phyloP scores from a whole-genome alignment of 805 yeast genomes.

The Wickerhamiella lipophila region DNA sequence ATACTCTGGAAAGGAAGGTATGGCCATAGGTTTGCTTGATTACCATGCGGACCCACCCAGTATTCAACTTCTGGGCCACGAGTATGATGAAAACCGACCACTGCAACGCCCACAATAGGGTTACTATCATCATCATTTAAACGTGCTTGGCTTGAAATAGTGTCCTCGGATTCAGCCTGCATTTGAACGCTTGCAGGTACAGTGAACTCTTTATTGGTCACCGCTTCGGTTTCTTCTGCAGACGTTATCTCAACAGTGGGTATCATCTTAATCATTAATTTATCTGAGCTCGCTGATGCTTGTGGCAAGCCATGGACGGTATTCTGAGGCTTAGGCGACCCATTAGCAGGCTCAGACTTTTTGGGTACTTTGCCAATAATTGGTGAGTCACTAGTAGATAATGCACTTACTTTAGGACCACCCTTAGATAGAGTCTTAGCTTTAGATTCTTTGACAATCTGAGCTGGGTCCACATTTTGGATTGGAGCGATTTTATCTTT shows the following conservation, averaged over 20 bases:
- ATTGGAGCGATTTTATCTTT: not conserved
- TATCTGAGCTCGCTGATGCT: not conserved
- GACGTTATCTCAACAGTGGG: not conserved
- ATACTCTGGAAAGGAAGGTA: constrained; percentile 85
- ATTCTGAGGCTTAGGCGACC: too few species aligned
- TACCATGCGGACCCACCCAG: constrained; percentile 49
- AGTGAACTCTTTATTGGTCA: too few species aligned
- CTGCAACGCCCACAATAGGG: constrained; percentile 66
- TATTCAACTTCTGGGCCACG: constrained; percentile 94
- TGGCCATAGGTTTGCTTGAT: constrained; percentile 52
- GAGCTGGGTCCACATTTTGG: not conserved
- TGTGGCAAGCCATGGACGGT: too few species aligned
- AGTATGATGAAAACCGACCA: constrained; percentile 84
- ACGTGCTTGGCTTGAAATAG: too few species aligned
- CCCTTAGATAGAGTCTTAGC: not conserved
- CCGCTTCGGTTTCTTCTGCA: not conserved
- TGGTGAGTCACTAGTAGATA: not conserved
- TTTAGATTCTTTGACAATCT: not conserved
- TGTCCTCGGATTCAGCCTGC: too few species aligned
- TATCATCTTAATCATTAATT: not conserved
- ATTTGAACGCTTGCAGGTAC: too few species aligned
- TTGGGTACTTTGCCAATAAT: not conserved
- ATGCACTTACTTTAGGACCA: not conserved
- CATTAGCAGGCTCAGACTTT: not conserved
- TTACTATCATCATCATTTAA: not conserved